A percentile compares a stretch with the other conserved stretches of the same genome.
Evolutionary conservation across 345 rosid genomes (phyloP).

Genomic region (Corymbia maculata): DNA sequence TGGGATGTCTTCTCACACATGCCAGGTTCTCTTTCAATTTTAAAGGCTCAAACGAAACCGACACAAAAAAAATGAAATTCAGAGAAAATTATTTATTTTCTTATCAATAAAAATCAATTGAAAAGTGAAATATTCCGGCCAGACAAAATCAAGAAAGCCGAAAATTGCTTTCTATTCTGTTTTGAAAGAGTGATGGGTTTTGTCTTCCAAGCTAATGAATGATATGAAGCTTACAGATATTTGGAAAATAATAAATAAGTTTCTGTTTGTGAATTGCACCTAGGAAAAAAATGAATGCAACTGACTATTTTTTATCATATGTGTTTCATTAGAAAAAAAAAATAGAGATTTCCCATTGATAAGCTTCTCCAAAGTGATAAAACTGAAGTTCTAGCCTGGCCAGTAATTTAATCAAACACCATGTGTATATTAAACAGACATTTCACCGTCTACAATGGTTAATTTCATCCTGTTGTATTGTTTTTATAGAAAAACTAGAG

Average conservation of each 20-base stretch:
- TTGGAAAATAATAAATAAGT: background rate
- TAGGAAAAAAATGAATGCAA: background rate
- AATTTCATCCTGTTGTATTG: background rate
- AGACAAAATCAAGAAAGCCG: background rate
- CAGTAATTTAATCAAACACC: background rate
- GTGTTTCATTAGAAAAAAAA: background rate
- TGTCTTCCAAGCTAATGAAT: background rate
- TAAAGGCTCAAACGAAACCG: background rate
- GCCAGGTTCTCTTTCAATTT: background rate
- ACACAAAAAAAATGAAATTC: background rate
- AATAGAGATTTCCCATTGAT: background rate
- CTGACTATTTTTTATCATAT: background rate
- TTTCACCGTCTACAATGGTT: background rate
- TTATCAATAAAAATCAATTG: background rate
- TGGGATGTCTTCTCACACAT: constrained; percentile 13
- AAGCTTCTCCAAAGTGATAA: background rate
- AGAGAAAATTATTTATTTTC: background rate
- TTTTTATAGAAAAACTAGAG: background rate
- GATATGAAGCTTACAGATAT: background rate
- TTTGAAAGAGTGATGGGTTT: background rate
- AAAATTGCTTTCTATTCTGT: background rate
- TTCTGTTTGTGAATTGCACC: background rate
- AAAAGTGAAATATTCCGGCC: background rate
- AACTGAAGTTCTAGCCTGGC: background rate
- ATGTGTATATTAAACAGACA: background rate